These are phyloP conservation scores for Boletus barrowsii DNA, from an alignment of 768 basidiomycete genomes.

Conservation along the genomic window DNA sequence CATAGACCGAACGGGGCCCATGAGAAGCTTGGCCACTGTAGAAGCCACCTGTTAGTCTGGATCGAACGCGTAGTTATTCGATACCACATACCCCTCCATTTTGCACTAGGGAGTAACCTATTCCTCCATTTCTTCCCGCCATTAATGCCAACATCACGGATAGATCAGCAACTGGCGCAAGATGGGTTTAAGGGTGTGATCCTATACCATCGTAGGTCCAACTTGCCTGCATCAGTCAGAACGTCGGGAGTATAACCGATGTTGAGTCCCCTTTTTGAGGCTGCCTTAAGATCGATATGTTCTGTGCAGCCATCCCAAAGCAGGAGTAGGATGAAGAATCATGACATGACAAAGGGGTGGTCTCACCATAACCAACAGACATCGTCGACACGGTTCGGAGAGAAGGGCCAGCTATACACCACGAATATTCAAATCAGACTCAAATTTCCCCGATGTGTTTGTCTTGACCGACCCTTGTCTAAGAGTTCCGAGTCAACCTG, in stretches of 20 bases:
- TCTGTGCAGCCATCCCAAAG: slow-evolving; percentile 45
- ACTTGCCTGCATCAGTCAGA: slow-evolving; percentile 81
- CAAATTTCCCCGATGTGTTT: background rate
- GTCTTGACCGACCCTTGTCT: slow-evolving; percentile 31
- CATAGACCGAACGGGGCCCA: slow-evolving; percentile 87
- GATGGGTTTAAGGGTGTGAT: background rate
- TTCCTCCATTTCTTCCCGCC: slow-evolving; percentile 80
- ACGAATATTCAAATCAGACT: background rate
- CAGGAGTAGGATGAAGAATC: background rate
- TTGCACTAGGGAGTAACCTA: slow-evolving; percentile 62
- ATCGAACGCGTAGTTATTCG: background rate
- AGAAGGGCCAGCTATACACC: slow-evolving; percentile 59
- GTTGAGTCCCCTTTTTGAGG: slow-evolving; percentile 59
- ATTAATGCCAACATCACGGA: slow-evolving; percentile 90
- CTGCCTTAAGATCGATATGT: slow-evolving; percentile 66
- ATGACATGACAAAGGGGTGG: background rate
- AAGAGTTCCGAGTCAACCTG: slow-evolving; percentile 71
- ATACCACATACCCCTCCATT: slow-evolving; percentile 54
- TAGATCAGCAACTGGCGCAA: slow-evolving; percentile 74
- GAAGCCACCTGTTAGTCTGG: background rate
- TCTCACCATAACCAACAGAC: slow-evolving; percentile 83
- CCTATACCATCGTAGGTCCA: background rate
- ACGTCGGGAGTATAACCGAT: slow-evolving; percentile 94
- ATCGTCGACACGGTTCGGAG: slow-evolving; percentile 89
- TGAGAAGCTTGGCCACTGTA: slow-evolving; percentile 71